phyloP scores from a whole-genome alignment of 1,284 basidiomycete genomes.

The Melampsora americana region DNA sequence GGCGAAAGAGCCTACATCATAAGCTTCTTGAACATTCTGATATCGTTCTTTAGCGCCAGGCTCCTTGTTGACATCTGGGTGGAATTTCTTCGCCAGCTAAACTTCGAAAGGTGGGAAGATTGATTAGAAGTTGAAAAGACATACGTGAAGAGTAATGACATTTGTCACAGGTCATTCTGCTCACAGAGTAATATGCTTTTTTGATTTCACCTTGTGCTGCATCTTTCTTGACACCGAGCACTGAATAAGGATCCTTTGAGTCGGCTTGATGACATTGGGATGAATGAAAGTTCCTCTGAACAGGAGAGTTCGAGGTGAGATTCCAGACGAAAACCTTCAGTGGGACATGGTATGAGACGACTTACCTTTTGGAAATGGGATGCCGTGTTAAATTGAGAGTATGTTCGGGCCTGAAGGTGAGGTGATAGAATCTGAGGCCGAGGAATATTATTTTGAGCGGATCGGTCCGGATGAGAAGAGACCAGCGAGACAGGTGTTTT shows the following conservation, averaged over 20 bases:
- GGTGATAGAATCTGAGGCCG: too few species aligned
- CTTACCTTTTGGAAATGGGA: too few species aligned
- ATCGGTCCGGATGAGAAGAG: neutral
- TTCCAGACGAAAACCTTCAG: too few species aligned
- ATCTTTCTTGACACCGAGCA: slow-evolving; percentile 81
- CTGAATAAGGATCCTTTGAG: slow-evolving; percentile 85
- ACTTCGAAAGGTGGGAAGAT: slow-evolving; percentile 23
- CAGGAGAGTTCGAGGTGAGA: neutral
- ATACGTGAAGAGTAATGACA: neutral
- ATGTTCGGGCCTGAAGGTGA: too few species aligned
- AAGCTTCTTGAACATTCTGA: slow-evolving; percentile 93
- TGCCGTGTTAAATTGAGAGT: too few species aligned
- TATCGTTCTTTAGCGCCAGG: slow-evolving; percentile 86
- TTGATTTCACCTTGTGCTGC: slow-evolving; percentile 86
- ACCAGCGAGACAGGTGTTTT: neutral
- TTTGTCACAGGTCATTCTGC: slow-evolving; percentile 49
- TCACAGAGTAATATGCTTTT: slow-evolving; percentile 88
- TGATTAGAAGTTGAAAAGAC: neutral
- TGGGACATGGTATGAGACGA: too few species aligned
- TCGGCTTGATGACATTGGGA: slow-evolving; percentile 60
- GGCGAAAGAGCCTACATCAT: slow-evolving; percentile 70
- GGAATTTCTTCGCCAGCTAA: slow-evolving; percentile 93
- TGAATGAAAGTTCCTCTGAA: slow-evolving; percentile 62
- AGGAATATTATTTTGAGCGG: too few species aligned
- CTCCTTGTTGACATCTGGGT: slow-evolving; percentile 96